Percentiles rank a stretch among this genome's conserved stretches.
phyloP scores from a whole-genome alignment of 257 asterid genomes.

The Salvia rosmarinus region DNA sequence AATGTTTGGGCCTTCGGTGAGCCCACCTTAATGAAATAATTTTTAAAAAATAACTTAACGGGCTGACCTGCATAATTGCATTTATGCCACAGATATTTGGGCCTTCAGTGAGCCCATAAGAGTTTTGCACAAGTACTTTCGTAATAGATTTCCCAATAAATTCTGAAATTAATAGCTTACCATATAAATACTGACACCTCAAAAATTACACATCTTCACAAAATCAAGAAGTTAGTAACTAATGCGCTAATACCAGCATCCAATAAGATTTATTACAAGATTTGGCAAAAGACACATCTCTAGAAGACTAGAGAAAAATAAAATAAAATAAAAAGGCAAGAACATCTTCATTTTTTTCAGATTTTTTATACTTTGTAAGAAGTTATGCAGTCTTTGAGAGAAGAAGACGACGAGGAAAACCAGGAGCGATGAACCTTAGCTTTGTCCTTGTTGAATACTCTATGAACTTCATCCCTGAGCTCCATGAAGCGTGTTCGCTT shows the following conservation, averaged over 20 bases:
- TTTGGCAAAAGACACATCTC: neutral
- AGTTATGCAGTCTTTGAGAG: constrained; percentile 34
- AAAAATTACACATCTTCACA: neutral
- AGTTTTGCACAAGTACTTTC: no score
- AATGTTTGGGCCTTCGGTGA: no score
- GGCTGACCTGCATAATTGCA: neutral
- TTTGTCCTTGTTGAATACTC: constrained; percentile 74
- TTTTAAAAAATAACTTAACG: no score
- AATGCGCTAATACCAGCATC: neutral
- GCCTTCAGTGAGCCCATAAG: neutral
- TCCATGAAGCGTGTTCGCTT: constrained; percentile 59
- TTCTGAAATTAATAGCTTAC: neutral
- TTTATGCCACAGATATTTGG: neutral
- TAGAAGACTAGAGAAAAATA: neutral
- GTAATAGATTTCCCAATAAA: neutral
- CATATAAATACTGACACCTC: neutral
- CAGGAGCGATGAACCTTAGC: constrained; percentile 57
- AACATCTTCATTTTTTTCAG: constrained; percentile 7
- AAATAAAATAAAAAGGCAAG: no score
- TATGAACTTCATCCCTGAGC: constrained; percentile 65
- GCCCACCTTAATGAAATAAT: no score
- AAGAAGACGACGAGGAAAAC: constrained; percentile 45
- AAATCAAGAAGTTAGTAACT: neutral
- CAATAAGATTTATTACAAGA: neutral
- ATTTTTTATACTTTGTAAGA: constrained; percentile 43